Base-by-base conservation (phyloP, 768 basidiomycete genomes). In the Mrakia gelida region DNA sequence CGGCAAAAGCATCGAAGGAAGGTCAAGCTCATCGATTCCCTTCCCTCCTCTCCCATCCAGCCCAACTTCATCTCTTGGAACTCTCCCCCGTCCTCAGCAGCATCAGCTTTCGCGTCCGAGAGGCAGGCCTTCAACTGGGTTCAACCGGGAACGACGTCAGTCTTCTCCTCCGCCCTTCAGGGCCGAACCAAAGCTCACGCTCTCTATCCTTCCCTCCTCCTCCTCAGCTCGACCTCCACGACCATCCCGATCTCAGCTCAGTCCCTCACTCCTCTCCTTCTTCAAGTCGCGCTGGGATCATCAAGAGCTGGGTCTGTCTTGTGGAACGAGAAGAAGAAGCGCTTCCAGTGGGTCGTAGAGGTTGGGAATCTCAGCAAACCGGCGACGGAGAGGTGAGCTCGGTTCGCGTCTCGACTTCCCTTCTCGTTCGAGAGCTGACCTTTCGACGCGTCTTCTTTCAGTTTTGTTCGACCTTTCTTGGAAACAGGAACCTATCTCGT, bases 221-320 rank as follows among this genome's bases (percentile, higher is more conserved):
- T 16, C 67, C 18, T 23, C 26, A 34, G 26, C 34, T 41, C 34
- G 34, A 45, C 16, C 2, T 70, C 41, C 10, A 41, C 67, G 9
- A 43, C 34, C 38, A 4, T 38, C 26, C 67, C 67, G 26, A 38
- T 70, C 15, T 70, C 67, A 6, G 41, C 67, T n/a, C 6, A 9
- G 23, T 18, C 38, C 9, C 67, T 70, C 34, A 43, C 38, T 38
- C 41, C 67, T 21, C 67, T 70, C 23, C 67, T 70, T 6, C 34
- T 70, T 41, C 67, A 70, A 70, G 67, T 70, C 21, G 67, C 67
- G 9, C 23, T 70, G 67, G 67, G 67, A n/a, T 70, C 67, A 6
- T 70, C 67, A n/a, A 70, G 10, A 26, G 34, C 41, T 21, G 67
- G 34, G 2, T 41, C 34, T 1, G 67, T 70, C 9, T 38, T 70